A percentile compares a stretch with the other conserved stretches of the same genome.
These are phyloP conservation scores for Ceratobasidium papillatum DNA, from an alignment of 1,284 basidiomycete genomes.

Conservation along the genomic window DNA sequence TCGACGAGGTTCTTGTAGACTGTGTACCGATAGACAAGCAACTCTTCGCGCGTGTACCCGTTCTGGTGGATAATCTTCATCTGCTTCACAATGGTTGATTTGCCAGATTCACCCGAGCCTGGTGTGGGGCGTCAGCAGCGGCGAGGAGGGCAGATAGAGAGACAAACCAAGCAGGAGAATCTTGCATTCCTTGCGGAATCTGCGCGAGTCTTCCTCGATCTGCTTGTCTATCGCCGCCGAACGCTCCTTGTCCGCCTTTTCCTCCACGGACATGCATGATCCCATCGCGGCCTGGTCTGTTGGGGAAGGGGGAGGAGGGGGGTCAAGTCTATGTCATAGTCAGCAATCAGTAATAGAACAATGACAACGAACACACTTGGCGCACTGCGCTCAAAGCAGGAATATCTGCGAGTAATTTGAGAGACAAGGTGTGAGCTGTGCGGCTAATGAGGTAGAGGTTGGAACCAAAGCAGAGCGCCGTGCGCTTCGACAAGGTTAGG, in stretches of 20 bases:
- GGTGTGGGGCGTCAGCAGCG: conserved; percentile 21
- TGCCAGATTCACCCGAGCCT: conserved; percentile 89
- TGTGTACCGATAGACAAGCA: conserved; percentile 79
- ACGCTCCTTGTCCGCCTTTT: conserved; percentile 68
- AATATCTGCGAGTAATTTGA: not conserved
- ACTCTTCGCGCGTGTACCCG: conserved; percentile 85
- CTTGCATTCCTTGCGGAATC: conserved; percentile 92
- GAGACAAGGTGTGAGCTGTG: not conserved
- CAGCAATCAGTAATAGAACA: no score
- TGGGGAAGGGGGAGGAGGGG: not conserved
- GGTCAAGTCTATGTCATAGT: no score
- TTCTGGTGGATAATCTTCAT: conserved; percentile 99
- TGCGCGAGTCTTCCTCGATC: conserved; percentile 75
- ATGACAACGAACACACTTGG: not conserved
- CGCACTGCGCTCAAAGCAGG: conserved; percentile 25
- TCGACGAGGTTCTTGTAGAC: conserved; percentile 82
- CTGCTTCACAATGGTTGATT: conserved; percentile 97
- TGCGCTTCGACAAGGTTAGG: not conserved
- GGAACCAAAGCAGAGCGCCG: conserved; percentile 6
- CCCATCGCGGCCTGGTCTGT: conserved; percentile 38
- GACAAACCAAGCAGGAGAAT: conserved; percentile 83
- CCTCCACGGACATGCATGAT: conserved; percentile 58
- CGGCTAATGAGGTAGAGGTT: conserved; percentile 4
- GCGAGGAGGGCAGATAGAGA: not conserved
- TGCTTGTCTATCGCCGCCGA: conserved; percentile 77